These are phyloP conservation scores for Helicostylum pulchrum DNA, from an alignment of 192 early-diverging fungal species.

Conservation along the genomic window DNA sequence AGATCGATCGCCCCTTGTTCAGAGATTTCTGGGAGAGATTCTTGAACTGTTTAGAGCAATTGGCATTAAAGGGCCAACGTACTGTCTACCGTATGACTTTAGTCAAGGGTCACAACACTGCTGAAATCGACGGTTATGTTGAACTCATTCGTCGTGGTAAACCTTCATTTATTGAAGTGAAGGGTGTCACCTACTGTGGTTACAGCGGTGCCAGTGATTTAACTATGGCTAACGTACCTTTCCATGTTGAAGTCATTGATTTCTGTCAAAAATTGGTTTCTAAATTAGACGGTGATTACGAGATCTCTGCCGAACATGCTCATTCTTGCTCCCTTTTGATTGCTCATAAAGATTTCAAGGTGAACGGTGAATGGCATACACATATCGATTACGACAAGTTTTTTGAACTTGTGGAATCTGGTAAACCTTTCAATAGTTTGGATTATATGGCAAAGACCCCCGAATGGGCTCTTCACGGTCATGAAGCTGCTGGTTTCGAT, in stretches of 20 bases:
- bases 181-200: conserved; percentile 76
- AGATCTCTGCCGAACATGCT: conserved; percentile 66
- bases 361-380: conserved; percentile 65
- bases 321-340: conserved; percentile 69
- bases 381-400: conserved; percentile 74
- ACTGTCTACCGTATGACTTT: conserved; percentile 74
- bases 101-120: conserved; percentile 71
- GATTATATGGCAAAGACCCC: conserved; percentile 72
- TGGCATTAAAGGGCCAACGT: conserved; percentile 66
- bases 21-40: conserved; percentile 77
- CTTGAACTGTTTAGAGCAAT: conserved; percentile 56
- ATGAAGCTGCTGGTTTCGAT: conserved; percentile 64
- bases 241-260: conserved; percentile 62
- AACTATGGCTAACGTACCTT: conserved; percentile 65
- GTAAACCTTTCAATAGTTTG: conserved; percentile 52
- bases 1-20: conserved; percentile 73
- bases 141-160: conserved; percentile 59
- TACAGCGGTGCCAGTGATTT: conserved; percentile 61
- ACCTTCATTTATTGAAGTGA: conserved; percentile 73
- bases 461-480: conserved; percentile 66
- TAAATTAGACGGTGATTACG: conserved; percentile 58
- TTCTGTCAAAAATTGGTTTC: conserved; percentile 59
- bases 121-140: conserved; percentile 63
- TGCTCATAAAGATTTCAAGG: conserved; percentile 62
- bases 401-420: conserved; percentile 55